Evolutionary conservation across 768 basidiomycete species (phyloP), one percentile per base, ranked within the genome.

Genomic region (Coprinopsis marcescibilis): DNA sequence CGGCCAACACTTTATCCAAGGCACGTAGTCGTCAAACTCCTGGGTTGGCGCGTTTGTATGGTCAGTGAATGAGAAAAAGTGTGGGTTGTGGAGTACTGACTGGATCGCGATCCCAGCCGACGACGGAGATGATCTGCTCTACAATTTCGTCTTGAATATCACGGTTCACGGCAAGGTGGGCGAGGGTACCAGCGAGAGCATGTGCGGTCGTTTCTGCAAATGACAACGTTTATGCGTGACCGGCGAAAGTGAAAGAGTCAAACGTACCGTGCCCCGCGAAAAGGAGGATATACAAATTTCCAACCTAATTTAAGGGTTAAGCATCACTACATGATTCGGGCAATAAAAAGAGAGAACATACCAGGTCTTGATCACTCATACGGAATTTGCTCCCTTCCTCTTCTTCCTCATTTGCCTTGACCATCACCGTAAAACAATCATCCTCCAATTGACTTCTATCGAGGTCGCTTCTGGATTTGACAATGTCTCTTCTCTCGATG

Each of bases 251-350:
- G n/a, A 41, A 3, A 10, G 27, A 19, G 30, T 6, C 23, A 46
- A n/a, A 51, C 63, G 29, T 49, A 71, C 78, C 80, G 57, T 81
- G 77, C 10, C 81, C 80, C 35, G 80, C 78, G 32, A 81, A 73
- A 17, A 83, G 60, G 56, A 77, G 63, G 11, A 70, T 52, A 51
- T 69, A 80, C 1, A 77, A 55, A 42, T 80, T 80, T 4, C 77
- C 78, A 39, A 77, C 74, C 76, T 77, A n/a, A n/a, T 46, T 32
- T 33, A 14, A 21, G 29, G 19, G 4, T 23, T 2, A 20, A 20
- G 5, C 20, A 23, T 30, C n/a, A 38, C 27, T 17, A 25, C n/a
- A n/a, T n/a, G n/a, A 30, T 33, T 40, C 6, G 42, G 30, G 27
- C 34, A 23, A 7, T 40, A 19, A 17, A 40, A 36, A 10, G 45